Conservation (phyloP, 305 asterid species). For the Rubia peregrina region DNA sequence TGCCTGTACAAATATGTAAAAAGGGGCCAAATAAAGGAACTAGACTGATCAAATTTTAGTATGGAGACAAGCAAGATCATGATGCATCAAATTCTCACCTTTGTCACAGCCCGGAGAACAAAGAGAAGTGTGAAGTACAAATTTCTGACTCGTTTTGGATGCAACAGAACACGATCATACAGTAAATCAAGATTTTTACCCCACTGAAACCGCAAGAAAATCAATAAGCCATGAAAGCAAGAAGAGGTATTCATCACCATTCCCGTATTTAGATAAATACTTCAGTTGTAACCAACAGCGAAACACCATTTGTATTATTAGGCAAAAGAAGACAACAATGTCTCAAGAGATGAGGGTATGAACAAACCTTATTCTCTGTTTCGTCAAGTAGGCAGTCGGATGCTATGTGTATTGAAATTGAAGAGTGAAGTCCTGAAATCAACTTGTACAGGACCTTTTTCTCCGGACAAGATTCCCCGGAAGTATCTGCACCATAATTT, state of each 20-base stretch:
- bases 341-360: slow-evolving; percentile 12
- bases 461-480: slow-evolving; percentile 88
- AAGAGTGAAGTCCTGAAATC: slow-evolving; percentile 93
- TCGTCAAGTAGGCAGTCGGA: slow-evolving; percentile 83
- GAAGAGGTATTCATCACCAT: background rate
- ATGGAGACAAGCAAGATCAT: slow-evolving; percentile 13
- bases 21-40: slow-evolving; percentile 10
- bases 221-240: slow-evolving; percentile 12
- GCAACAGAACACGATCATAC: slow-evolving; percentile 69
- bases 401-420: slow-evolving; percentile 85
- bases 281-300: background rate
- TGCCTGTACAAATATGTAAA: slow-evolving; percentile 44
- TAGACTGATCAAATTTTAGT: slow-evolving; percentile 3
- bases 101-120: slow-evolving; percentile 88
- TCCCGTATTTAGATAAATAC: background rate
- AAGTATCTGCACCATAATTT: slow-evolving; percentile 46
- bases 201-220: slow-evolving; percentile 58
- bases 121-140: slow-evolving; percentile 82
- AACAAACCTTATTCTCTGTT: slow-evolving; percentile 54
- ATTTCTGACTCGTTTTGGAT: slow-evolving; percentile 80
- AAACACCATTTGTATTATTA: background rate
- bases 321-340: background rate
- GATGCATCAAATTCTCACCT: slow-evolving; percentile 39
- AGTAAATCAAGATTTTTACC: slow-evolving; percentile 68
- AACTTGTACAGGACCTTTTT: slow-evolving; percentile 77